Base-by-base conservation (phyloP, 2,329 filamentous ascomycete genomes). In the Scedosporium apiospermum region DNA sequence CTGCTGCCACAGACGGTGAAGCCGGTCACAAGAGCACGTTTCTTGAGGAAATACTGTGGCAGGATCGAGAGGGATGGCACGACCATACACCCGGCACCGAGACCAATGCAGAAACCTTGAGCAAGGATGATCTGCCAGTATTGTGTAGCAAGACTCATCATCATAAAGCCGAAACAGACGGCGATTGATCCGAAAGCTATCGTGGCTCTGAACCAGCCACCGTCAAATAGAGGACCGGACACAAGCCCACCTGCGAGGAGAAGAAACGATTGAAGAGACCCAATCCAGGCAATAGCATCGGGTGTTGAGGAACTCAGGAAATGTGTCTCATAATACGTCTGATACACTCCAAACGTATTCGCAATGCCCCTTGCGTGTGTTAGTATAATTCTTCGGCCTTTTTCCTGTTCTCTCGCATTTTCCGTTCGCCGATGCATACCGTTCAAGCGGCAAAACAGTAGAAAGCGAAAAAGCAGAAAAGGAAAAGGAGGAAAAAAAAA, bases 111-210 rank as follows among this genome's bases (percentile, higher is more conserved):
- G 34, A 78, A 57, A 5, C 77, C 77, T 64, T 79, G 77, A 0
- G 75, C 68, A 3, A 80, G 69, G 6, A 80, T 65, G 18, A 77
- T 65, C 62, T 79, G 77, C 69, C 72, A 79, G 70, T 78, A 79
- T 26, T 65, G 64, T 1, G 68, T 71, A 42, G 69, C 69, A 9
- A 78, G 62, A 63, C 71, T 74, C 1, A 72, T 71, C 68, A 76
- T 70, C 64, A 74, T 74, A 63, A 78, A 68, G 7, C 77, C 77
- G 21, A 77, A 67, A 1, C 75, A 69, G 4, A 73, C 68, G 4
- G 77, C 63, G 27, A 71, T 66, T 0, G 69, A 64, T 16, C 77
- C 77, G 2, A 69, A 60, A n/a, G 65, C 57, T 1, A 78, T 59
- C 1, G 75, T 67, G 9, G 63, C 60, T 3, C 68, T 67, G 63